Conservation (phyloP, 495 filamentous ascomycete species). For the Talaromyces stipitatus region DNA sequence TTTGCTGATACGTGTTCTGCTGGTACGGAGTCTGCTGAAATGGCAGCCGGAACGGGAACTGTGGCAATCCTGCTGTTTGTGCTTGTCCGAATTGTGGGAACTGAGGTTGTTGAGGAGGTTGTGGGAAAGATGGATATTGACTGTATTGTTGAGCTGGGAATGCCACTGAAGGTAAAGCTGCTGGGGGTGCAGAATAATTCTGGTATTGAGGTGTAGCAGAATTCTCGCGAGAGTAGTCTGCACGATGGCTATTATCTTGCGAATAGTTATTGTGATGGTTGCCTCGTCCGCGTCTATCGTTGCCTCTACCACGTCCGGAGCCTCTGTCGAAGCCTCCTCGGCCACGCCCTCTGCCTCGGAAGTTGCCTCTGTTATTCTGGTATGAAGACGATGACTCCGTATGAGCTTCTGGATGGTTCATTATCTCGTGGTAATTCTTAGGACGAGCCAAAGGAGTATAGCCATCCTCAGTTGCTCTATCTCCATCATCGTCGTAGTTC, state of each 20-base stretch:
- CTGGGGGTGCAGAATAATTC: slow-evolving; percentile 17
- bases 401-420: slow-evolving; percentile 35
- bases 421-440: slow-evolving; percentile 47
- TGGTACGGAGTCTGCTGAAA: slow-evolving; percentile 32
- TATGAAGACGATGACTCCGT: slow-evolving; percentile 25
- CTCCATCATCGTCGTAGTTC: slow-evolving; percentile 53
- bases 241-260: slow-evolving; percentile 31
- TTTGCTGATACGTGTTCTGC: slow-evolving; percentile 21
- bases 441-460: slow-evolving; percentile 66
- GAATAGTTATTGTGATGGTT: slow-evolving; percentile 21
- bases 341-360: slow-evolving; percentile 32
- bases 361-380: slow-evolving; percentile 10
- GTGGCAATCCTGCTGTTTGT: slow-evolving; percentile 23
- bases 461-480: slow-evolving; percentile 32
- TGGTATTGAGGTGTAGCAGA: slow-evolving; percentile 14
- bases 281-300: slow-evolving; percentile 29
- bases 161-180: slow-evolving; percentile 19
- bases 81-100: slow-evolving; percentile 10
- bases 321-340: slow-evolving; percentile 24
- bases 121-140: slow-evolving; percentile 14
- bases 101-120: slow-evolving; percentile 22
- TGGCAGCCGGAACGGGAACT: slow-evolving; percentile 33
- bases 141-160: slow-evolving; percentile 25
- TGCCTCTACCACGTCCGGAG: slow-evolving; percentile 39
- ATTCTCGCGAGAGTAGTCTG: slow-evolving; percentile 23